Base-by-base conservation (phyloP, 257 asterid species). In the Marsdenia floribunda region DNA sequence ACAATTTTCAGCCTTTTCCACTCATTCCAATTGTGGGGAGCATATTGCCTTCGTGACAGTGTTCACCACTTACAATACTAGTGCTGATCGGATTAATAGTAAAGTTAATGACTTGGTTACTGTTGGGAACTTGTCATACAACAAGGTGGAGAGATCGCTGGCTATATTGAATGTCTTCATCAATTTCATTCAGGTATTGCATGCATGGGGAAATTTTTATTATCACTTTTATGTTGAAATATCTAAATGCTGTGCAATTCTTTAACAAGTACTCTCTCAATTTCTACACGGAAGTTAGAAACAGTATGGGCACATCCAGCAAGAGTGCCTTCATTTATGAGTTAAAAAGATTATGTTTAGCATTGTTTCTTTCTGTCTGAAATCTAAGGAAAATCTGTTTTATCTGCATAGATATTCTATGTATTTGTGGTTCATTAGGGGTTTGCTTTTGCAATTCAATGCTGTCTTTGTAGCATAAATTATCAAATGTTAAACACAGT, bases 121-220 rank as follows among this genome's bases (percentile, higher is more conserved):
- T 6, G 90, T 92, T 44, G 99, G 96, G 80, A 88, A 92, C 76
- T 66, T 24, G 42, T 85, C 93, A 63, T 94, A 94, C 82, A 82
- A 53, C 86, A 94, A 89, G 84, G 84, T 88, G 85, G 92, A 87
- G 84, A 89, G 96, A 77, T 92, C 97, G 38, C 54, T 92, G 83
- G 97, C 97, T 68, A 80, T 92, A 82, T 82, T 94, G 88, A 82
- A 87, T 57, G 88, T 88, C 65, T 91, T 90, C 76, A 81, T 94
- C 74, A 89, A 89, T 82, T 94, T 94, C 85, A 87, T 92, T 82
- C 93, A 89, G 98, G 98, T 94, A 85, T 38, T 35, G 22, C 60
- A 46, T 14, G 68, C 58, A 38, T 19, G 33, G 22, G 70, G 52
- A 16, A 64, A 40, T 3, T 38, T 21, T 66, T 66, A 37, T 66